A percentile compares a stretch with the other conserved stretches of the same genome.
Evolutionary conservation across 345 rosid species (phyloP).

Genomic region (Moricandia arvensis): DNA sequence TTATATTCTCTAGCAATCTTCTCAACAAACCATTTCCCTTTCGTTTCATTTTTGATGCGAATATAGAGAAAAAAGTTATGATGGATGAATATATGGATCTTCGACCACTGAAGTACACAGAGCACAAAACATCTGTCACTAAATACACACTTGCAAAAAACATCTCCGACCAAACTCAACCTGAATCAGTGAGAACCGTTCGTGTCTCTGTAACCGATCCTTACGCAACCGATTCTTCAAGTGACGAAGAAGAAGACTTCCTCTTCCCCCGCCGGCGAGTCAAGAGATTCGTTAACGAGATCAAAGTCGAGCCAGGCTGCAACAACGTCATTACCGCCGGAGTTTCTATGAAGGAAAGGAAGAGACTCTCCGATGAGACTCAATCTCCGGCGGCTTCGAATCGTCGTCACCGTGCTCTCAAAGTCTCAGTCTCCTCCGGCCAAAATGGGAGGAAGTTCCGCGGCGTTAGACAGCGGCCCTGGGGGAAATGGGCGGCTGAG

Average conservation of each 20-base stretch:
- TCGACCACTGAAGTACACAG: slow-evolving; percentile 65
- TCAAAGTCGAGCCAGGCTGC: slow-evolving; percentile 50
- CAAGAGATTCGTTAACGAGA: slow-evolving; percentile 70
- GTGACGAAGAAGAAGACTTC: slow-evolving; percentile 64
- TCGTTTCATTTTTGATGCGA: slow-evolving; percentile 17
- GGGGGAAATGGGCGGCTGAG: slow-evolving; percentile 99
- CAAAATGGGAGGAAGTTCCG: slow-evolving; percentile 66
- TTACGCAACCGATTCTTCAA: slow-evolving; percentile 93
- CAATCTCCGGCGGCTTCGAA: slow-evolving; percentile 12
- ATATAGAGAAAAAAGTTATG: neutral
- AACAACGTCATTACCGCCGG: slow-evolving; percentile 10
- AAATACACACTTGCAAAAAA: slow-evolving; percentile 39
- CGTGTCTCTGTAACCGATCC: slow-evolving; percentile 67
- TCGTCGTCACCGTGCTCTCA: slow-evolving; percentile 30
- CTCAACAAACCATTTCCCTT: neutral
- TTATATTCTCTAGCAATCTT: too few species aligned
- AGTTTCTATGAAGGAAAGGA: slow-evolving; percentile 23
- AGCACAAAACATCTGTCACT: slow-evolving; percentile 53
- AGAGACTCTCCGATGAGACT: slow-evolving; percentile 29
- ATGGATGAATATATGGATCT: slow-evolving; percentile 38
- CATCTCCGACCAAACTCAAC: slow-evolving; percentile 12
- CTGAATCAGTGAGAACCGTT: slow-evolving; percentile 38
- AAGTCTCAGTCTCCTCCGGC: slow-evolving; percentile 17
- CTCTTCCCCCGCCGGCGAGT: slow-evolving; percentile 54
- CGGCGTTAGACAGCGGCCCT: slow-evolving; percentile 89